phyloP scores from a whole-genome alignment of 306 rosid genomes.

The Datisca glomerata region DNA sequence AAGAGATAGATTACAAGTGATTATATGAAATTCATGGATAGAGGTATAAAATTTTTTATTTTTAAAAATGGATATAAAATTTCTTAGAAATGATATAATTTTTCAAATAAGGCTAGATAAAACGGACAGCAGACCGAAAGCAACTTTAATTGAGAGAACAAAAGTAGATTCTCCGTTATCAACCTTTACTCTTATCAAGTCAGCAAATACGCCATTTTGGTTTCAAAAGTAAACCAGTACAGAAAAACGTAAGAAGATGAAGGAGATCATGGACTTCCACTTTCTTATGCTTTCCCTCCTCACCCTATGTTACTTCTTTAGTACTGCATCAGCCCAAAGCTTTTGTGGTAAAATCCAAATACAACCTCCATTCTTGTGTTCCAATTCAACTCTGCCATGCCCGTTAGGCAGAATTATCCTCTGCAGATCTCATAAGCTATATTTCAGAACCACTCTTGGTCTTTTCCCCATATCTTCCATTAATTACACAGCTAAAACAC shows the following conservation, averaged over 20 bases:
- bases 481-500: constrained; percentile 15
- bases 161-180: no score
- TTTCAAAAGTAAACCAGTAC: no score
- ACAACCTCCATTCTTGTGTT: constrained; percentile 27
- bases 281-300: constrained; percentile 22
- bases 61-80: no score
- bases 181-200: no score
- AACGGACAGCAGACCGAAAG: no score
- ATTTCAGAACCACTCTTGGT: constrained; percentile 20
- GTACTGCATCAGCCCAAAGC: constrained; percentile 24
- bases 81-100: no score
- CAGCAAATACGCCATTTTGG: no score
- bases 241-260: constrained; percentile 20
- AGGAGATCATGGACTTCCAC: constrained; percentile 18
- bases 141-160: no score
- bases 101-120: no score
- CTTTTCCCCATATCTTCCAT: constrained; percentile 25
- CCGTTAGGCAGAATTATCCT: constrained; percentile 20
- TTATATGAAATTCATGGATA: no score
- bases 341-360: constrained; percentile 29
- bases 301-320: constrained; percentile 21
- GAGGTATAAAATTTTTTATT: no score
- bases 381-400: constrained; percentile 24
- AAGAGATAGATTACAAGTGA: no score
- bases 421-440: constrained; percentile 24